phyloP scores from a whole-genome alignment of 2,329 filamentous ascomycete genomes.

The Colletotrichum sidae region DNA sequence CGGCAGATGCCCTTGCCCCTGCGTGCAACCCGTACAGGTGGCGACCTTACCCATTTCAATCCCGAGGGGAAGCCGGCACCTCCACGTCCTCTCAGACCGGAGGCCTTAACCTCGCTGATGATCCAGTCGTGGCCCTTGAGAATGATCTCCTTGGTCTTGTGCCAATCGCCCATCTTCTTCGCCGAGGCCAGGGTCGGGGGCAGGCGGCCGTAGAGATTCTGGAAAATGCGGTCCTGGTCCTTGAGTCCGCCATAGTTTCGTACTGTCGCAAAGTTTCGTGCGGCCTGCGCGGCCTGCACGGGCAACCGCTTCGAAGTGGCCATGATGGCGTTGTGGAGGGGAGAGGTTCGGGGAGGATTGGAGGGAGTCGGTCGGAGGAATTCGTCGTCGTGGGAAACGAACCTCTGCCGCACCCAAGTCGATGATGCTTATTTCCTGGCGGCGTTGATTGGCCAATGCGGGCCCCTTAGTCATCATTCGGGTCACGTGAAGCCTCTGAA shows the following conservation, averaged over 20 bases:
- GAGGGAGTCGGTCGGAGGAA: constrained; percentile 45
- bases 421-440: constrained; percentile 37
- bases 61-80: constrained; percentile 98
- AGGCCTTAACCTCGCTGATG: constrained; percentile 96
- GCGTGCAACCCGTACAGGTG: constrained; percentile 1
- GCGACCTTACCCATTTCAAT: constrained; percentile 90
- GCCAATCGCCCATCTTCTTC: constrained; percentile 98
- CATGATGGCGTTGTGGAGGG: constrained; percentile 48
- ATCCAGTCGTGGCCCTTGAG: constrained; percentile 99
- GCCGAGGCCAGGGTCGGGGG: constrained; percentile 92
- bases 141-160: constrained; percentile 99
- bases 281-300: constrained; percentile 38
- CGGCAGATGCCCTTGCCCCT: constrained; percentile 1
- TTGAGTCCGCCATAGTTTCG: constrained; percentile 86
- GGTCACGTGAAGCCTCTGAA: background rate
- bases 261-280: constrained; percentile 76
- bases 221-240: constrained; percentile 99
- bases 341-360: constrained; percentile 41
- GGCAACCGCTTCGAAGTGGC: constrained; percentile 54
- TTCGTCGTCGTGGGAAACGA: constrained; percentile 33
- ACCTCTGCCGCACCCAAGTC: constrained; percentile 31
- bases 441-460: constrained; percentile 56
- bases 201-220: constrained; percentile 96
- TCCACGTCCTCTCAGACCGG: constrained; percentile 93
- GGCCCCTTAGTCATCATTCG: constrained; percentile 42